Evolutionary conservation across 2,329 filamentous ascomycete genomes (phyloP), one percentile per base, ranked within the genome.

Genomic region (Hypoxylon sp.): DNA sequence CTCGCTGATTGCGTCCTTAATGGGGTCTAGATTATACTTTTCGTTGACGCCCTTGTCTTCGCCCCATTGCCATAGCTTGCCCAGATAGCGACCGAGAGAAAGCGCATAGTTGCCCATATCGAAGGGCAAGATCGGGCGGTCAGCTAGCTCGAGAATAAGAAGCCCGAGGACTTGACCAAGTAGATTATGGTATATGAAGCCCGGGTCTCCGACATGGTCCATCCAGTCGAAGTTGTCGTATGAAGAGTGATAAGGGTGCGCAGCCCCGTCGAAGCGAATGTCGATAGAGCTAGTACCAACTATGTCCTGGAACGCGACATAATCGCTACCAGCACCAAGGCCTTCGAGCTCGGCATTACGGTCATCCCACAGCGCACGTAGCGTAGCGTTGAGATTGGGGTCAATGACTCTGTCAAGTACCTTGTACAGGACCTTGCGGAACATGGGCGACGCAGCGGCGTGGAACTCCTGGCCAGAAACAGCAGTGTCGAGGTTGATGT

Each of bases 161-260:
- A 98, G 84, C 0, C 89, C 89, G 80, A 93, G 90, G 43, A 98
- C 84, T 79, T 98, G 90, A 10, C 89, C 93, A 65, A 98, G 86
- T 5, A 92, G 81, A 43, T 85, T 87, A 81, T 98, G 96, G 76
- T 97, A 96, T 10, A 85, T 79, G 75, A 97, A 97, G 1, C 87
- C 90, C 0, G 93, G 93, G 77, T 99, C 96, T 21, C 92, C 90
- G 65, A 92, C 89, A 38, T 85, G 86, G 25, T 90, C 84, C 86
- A 98, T 93, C 90, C 93, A 95, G 48, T 94, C 91, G 73, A 92
- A 94, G 59, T 90, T 97, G 76, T 98, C 95, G 80, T 97, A 97
- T 80, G 92, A 96, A 66, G 91, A 94, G 79, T 94, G 90, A 56
- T 90, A 89, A 0, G 94, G 93, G 74, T 87, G 91, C 10, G 82